A percentile compares a stretch with the other conserved stretches of the same genome.
Conservation (phyloP, 1,139 yeast species). For the Debaryomyces singareniensis region DNA sequence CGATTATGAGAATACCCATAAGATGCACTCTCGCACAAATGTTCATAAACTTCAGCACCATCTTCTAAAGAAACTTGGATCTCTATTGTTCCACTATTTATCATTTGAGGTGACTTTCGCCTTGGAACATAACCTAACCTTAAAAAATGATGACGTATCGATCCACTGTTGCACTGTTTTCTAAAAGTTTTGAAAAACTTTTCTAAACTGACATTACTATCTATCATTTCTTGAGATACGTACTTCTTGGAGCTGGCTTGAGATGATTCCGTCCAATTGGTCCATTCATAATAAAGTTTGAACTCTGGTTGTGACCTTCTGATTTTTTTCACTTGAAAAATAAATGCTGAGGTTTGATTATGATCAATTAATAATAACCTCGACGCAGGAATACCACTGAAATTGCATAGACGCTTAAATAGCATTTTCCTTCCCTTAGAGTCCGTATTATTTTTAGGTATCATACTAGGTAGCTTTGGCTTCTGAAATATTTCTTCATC, state of each 20-base stretch:
- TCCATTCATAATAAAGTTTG: constrained; percentile 16
- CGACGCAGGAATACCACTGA: constrained; percentile 11
- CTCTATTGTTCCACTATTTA: constrained; percentile 8
- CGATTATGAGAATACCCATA: constrained; percentile 13
- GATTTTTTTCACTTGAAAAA: constrained; percentile 8
- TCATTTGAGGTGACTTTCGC: constrained; percentile 7
- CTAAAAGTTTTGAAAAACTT: constrained; percentile 6
- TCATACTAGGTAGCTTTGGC: neutral
- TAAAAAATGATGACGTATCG: constrained; percentile 10
- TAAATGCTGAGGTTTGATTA: constrained; percentile 9
- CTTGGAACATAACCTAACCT: constrained; percentile 12
- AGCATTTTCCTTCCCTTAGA: neutral
- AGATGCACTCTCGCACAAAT: constrained; percentile 7
- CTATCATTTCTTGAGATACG: constrained; percentile 8
- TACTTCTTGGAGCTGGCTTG: constrained; percentile 3
- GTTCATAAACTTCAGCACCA: constrained; percentile 10
- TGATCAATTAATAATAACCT: constrained; percentile 11
- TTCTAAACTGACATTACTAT: constrained; percentile 13
- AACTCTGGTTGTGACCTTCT: constrained; percentile 9
- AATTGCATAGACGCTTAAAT: neutral
- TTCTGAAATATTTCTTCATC: neutral
- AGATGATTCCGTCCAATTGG: constrained; percentile 8
- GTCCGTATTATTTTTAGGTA: too few relatives aligned
- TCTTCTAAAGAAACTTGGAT: constrained; percentile 8
- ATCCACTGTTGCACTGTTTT: constrained; percentile 4